These are phyloP conservation scores for Rutidosis leptorrhynchoides DNA, from an alignment of 129 eudicot genomes.

Conservation along the genomic window DNA sequence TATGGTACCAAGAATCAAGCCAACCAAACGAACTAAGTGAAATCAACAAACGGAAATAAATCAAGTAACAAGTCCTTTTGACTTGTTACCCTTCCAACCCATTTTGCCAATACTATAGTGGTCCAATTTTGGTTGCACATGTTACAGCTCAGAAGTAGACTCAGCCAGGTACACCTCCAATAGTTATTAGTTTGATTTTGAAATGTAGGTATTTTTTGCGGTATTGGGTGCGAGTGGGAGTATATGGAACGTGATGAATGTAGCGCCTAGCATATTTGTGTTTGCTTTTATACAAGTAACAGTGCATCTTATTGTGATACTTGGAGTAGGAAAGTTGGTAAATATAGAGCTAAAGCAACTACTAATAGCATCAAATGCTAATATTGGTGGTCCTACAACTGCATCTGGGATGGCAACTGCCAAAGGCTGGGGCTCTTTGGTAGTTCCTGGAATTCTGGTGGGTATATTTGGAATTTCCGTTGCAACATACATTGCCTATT, in stretches of 20 bases:
- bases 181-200: slow-evolving; percentile 4
- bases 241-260: slow-evolving; percentile 60
- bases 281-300: slow-evolving; percentile 76
- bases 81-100: neutral
- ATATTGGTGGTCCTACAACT: slow-evolving; percentile 91
- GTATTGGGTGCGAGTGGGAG: slow-evolving; percentile 89
- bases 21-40: no score
- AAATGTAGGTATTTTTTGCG: slow-evolving; percentile 68
- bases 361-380: slow-evolving; percentile 86
- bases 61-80: neutral
- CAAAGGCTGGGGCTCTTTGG: slow-evolving; percentile 79
- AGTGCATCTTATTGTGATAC: slow-evolving; percentile 58
- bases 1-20: no score
- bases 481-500: slow-evolving; percentile 67
- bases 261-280: slow-evolving; percentile 70
- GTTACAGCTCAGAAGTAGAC: slow-evolving; percentile 15
- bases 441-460: slow-evolving; percentile 75
- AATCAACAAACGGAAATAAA: no score
- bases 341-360: slow-evolving; percentile 49
- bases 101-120: neutral
- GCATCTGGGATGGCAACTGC: slow-evolving; percentile 93
- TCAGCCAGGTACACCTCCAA: neutral
- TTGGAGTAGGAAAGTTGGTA: slow-evolving; percentile 69
- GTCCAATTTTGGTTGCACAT: slow-evolving; percentile 3
- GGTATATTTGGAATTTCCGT: slow-evolving; percentile 82